phyloP scores from a whole-genome alignment of 2,329 filamentous ascomycete species.

The Huntiella savannae region DNA sequence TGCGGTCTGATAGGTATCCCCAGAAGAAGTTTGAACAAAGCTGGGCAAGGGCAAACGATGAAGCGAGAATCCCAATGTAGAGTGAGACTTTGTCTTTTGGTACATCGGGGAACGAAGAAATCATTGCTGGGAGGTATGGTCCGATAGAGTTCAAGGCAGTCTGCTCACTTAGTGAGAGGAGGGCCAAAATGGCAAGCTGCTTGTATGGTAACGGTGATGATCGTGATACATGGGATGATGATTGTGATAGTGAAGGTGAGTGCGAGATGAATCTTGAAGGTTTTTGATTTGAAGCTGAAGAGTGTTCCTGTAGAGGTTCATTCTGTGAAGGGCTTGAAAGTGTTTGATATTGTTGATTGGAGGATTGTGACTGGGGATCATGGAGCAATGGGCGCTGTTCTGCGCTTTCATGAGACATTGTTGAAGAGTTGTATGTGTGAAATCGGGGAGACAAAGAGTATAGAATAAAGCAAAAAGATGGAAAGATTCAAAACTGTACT shows the following conservation, averaged over 20 bases:
- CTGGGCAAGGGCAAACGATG: constrained; percentile 80
- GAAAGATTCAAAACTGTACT: no score
- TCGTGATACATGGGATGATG: constrained; percentile 17
- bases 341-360: background rate
- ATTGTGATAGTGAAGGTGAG: background rate
- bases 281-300: no score
- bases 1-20: constrained; percentile 39
- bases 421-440: no score
- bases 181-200: constrained; percentile 67
- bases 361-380: no score
- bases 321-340: background rate
- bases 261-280: background rate
- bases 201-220: constrained; percentile 50
- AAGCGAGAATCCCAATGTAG: constrained; percentile 81
- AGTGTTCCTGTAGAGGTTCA: no score
- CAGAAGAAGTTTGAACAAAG: constrained; percentile 65
- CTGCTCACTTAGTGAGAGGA: constrained; percentile 84
- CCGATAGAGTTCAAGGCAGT: constrained; percentile 93
- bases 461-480: no score
- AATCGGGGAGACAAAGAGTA: no score
- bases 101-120: constrained; percentile 66
- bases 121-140: constrained; percentile 89
- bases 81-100: constrained; percentile 52
- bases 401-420: no score
- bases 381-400: no score